These are phyloP conservation scores for Trichoderma atrobrunneum DNA, from an alignment of 2,329 filamentous ascomycete species.

Conservation along the genomic window DNA sequence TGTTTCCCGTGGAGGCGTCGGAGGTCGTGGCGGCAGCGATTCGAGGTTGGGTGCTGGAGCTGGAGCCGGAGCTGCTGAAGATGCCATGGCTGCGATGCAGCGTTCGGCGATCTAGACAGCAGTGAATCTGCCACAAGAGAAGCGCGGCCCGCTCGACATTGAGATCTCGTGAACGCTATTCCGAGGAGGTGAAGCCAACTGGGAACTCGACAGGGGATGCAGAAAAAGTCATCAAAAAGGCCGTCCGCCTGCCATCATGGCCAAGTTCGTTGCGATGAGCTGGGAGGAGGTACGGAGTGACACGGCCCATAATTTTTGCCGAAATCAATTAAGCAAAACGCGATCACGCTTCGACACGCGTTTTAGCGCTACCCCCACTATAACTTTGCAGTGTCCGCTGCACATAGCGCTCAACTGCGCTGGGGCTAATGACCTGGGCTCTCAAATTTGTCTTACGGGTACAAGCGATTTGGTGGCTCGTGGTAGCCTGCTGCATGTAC, in stretches of 20 bases:
- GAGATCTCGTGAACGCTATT: not conserved
- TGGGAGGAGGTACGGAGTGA: constrained; percentile 12
- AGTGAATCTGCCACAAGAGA: constrained; percentile 27
- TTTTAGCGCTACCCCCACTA: constrained; percentile 16
- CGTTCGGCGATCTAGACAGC: constrained; percentile 41
- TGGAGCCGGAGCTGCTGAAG: constrained; percentile 37
- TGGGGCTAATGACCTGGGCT: not conserved
- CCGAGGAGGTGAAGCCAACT: not conserved
- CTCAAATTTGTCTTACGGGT: not conserved
- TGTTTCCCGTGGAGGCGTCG: constrained; percentile 64
- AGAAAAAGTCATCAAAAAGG: not conserved
- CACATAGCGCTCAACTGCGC: not conserved
- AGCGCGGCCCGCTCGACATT: constrained; percentile 20
- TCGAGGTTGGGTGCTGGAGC: constrained; percentile 43
- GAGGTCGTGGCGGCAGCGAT: constrained; percentile 56
- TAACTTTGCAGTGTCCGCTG: not conserved
- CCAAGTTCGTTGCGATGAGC: not conserved
- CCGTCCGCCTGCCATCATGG: constrained; percentile 3
- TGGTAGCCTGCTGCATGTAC: not conserved
- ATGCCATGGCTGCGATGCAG: constrained; percentile 43
- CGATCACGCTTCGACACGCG: constrained; percentile 22
- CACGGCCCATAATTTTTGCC: constrained; percentile 13
- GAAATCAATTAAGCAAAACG: constrained; percentile 21
- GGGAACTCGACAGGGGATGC: not conserved
- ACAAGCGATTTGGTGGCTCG: not conserved